Evolutionary conservation across 768 basidiomycete species (phyloP).

Genomic region (Dictyophora rubrovolvata): DNA sequence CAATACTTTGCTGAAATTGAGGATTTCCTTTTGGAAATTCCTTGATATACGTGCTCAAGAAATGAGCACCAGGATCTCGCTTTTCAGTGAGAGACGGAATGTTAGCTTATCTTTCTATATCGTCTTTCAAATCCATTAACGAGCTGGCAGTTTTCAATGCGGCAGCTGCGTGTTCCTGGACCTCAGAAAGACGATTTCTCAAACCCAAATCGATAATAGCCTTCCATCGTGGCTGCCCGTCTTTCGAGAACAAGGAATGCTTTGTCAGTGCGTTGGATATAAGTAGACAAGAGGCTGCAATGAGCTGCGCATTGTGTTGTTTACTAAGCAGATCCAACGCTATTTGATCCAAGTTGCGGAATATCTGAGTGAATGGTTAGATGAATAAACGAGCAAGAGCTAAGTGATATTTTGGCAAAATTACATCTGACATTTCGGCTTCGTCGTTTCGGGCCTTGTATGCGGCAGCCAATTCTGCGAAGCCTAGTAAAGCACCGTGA

Average conservation of each 20-base stretch:
- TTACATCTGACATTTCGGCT: constrained; percentile 24
- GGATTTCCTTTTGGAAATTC: constrained; percentile 47
- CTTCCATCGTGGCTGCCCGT: constrained; percentile 44
- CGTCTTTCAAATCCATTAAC: constrained; percentile 51
- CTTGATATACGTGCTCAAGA: constrained; percentile 42
- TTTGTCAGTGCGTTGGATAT: constrained; percentile 45
- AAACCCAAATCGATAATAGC: constrained; percentile 61
- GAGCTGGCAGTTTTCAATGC: constrained; percentile 63
- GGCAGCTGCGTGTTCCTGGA: constrained; percentile 69
- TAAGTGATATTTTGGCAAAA: not conserved
- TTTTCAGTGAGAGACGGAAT: constrained; percentile 17
- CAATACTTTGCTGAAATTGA: constrained; percentile 61
- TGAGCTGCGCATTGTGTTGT: constrained; percentile 60
- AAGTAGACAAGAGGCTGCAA: constrained; percentile 61
- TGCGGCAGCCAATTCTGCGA: constrained; percentile 64
- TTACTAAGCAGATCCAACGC: constrained; percentile 51
- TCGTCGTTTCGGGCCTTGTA: constrained; percentile 27
- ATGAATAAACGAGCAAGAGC: not conserved
- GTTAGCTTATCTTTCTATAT: constrained; percentile 60
- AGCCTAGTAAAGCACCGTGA: constrained; percentile 71
- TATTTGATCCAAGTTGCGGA: constrained; percentile 44
- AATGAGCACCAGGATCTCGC: constrained; percentile 3
- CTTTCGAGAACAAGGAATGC: constrained; percentile 40
- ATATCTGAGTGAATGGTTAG: constrained; percentile 39
- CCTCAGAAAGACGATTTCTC: constrained; percentile 49